phyloP scores from a whole-genome alignment of 768 basidiomycete species.

The Cubamyces lactineus region DNA sequence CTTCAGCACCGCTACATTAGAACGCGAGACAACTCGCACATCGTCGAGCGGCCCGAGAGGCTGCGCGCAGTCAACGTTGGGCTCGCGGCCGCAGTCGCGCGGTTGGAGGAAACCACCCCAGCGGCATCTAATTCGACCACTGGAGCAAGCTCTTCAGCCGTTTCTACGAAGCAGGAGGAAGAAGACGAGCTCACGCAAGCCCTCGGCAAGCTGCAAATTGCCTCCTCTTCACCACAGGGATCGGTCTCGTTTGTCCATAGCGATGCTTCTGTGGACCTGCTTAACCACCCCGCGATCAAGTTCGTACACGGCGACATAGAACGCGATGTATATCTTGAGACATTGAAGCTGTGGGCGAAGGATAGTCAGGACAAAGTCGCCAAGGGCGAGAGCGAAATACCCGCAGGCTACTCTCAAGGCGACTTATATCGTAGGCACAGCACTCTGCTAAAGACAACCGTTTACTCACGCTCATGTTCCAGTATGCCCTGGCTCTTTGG shows the following conservation, averaged over 20 bases:
- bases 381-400: constrained; percentile 74
- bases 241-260: constrained; percentile 56
- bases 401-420: constrained; percentile 67
- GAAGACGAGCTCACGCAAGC: constrained; percentile 50
- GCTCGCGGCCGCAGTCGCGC: constrained; percentile 76
- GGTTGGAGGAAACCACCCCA: constrained; percentile 51
- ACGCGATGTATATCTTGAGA: constrained; percentile 66
- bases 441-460: not conserved
- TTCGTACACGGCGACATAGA: constrained; percentile 75
- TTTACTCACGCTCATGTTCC: not conserved
- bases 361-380: constrained; percentile 65
- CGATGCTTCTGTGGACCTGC: constrained; percentile 54
- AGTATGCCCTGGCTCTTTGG: constrained; percentile 81
- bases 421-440: constrained; percentile 79
- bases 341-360: constrained; percentile 59
- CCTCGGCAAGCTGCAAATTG: constrained; percentile 38
- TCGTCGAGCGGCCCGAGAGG: constrained; percentile 92
- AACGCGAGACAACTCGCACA: constrained; percentile 67
- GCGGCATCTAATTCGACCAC: not conserved
- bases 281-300: constrained; percentile 66
- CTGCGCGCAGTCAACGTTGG: constrained; percentile 84
- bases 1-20: constrained; percentile 79
- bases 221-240: constrained; percentile 16
- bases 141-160: not conserved
- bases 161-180: not conserved